Evolutionary conservation across 139 green algal genomes (phyloP).

Genomic region (Mesostigma viride): DNA sequence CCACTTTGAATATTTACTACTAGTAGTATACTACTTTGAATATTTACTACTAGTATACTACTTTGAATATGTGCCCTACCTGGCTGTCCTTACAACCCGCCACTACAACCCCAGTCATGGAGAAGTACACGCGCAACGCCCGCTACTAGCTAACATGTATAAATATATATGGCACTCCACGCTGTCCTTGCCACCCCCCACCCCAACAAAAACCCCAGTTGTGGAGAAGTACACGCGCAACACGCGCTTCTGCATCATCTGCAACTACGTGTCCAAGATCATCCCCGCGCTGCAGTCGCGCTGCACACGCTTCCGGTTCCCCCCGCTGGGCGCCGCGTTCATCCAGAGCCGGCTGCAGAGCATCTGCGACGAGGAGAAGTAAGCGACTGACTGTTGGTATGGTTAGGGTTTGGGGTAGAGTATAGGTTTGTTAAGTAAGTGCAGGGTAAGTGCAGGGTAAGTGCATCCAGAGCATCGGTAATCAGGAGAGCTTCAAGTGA

Average conservation of each 20-base stretch:
- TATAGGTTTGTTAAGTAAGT: neutral
- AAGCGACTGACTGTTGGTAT: too few species aligned
- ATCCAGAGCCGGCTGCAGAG: constrained; percentile 62
- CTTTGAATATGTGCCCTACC: too few species aligned
- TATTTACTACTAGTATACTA: too few species aligned
- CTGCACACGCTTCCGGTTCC: constrained; percentile 93
- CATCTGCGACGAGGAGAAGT: constrained; percentile 60
- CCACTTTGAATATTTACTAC: too few species aligned
- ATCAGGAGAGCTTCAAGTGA: too few species aligned
- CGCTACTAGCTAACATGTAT: constrained; percentile 98
- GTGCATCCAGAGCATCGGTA: too few species aligned
- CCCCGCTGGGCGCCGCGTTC: constrained; percentile 57
- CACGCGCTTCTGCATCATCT: constrained; percentile 96
- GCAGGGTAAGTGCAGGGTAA: too few species aligned
- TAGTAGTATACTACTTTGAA: too few species aligned
- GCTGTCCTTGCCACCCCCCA: too few species aligned
- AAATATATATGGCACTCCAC: too few species aligned
- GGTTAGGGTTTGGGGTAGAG: neutral
- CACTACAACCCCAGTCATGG: neutral
- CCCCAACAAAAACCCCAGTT: too few species aligned
- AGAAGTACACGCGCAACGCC: constrained; percentile 60
- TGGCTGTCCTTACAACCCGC: neutral
- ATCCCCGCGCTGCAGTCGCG: constrained; percentile 92
- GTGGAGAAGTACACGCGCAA: constrained; percentile 97
- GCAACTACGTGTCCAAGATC: constrained; percentile 96